A percentile compares a stretch with the other conserved stretches of the same genome.
phyloP scores from a whole-genome alignment of 805 yeast species.

The Saccharomycopsis vini region DNA sequence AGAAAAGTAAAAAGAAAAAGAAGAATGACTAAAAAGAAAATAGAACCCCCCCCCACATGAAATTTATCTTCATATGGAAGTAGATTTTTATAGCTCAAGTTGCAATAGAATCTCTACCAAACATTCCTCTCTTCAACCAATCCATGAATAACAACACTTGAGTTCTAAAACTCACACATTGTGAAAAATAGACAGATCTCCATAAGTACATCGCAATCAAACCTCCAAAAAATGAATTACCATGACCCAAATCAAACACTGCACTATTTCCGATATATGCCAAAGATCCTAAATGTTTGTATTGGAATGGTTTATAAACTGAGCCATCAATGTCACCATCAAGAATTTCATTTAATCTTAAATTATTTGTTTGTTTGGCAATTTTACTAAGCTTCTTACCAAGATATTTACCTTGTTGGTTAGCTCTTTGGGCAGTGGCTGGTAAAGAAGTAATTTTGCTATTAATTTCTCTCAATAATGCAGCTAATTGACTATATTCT shows the following conservation, averaged over 20 bases:
- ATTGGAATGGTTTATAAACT: conserved; percentile 48
- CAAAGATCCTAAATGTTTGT: conserved; percentile 56
- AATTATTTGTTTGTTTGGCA: conserved; percentile 36
- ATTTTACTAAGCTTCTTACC: conserved; percentile 51
- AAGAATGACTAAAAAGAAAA: too few relatives aligned
- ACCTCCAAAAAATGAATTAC: conserved; percentile 56
- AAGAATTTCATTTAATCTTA: conserved; percentile 36
- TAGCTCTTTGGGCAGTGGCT: conserved; percentile 68
- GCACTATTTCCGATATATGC: conserved; percentile 68
- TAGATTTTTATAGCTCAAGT: too few relatives aligned
- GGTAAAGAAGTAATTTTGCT: conserved; percentile 59
- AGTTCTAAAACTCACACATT: conserved; percentile 55
- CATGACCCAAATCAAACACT: conserved; percentile 53
- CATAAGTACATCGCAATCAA: conserved; percentile 62
- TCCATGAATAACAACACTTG: conserved; percentile 57
- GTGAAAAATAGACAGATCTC: conserved; percentile 65
- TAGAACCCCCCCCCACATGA: too few relatives aligned
- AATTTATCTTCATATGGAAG: too few relatives aligned
- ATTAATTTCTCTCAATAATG: conserved; percentile 45
- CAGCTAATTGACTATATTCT: conserved; percentile 41
- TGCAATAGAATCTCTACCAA: conserved; percentile 41
- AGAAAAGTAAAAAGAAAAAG: too few relatives aligned
- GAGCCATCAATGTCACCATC: conserved; percentile 51
- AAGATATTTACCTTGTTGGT: conserved; percentile 60
- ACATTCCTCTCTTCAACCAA: conserved; percentile 56